Conservation (phyloP, 495 filamentous ascomycete genomes). For the Neurospora cerealis region DNA sequence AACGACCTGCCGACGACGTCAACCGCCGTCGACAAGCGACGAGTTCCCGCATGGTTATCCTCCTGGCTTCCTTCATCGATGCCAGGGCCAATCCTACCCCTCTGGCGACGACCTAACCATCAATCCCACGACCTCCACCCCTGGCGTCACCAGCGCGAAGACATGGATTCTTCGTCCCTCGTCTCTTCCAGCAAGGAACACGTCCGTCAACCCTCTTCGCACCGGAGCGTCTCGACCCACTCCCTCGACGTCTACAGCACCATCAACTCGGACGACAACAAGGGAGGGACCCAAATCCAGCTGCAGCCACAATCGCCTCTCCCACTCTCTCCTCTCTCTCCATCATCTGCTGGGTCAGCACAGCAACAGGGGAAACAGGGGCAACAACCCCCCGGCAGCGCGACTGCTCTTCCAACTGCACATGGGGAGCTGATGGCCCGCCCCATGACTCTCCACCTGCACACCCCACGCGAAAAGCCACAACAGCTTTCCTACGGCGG, state of each 20-base stretch:
- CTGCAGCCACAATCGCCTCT: neutral
- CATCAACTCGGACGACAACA: neutral
- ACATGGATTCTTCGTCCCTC: neutral
- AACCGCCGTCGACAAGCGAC: conserved; percentile 11
- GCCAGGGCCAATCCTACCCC: neutral
- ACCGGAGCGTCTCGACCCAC: conserved; percentile 7
- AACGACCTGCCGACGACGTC: conserved; percentile 25
- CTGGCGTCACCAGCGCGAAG: neutral
- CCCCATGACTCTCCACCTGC: neutral
- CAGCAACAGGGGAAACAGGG: neutral
- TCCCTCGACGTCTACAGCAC: conserved; percentile 1
- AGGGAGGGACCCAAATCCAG: neutral
- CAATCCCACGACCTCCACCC: neutral
- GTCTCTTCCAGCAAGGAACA: conserved; percentile 9
- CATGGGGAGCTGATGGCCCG: neutral
- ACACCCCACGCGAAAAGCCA: conserved; percentile 18
- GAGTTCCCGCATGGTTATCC: neutral
- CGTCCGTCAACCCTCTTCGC: conserved; percentile 6
- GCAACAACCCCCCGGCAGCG: neutral
- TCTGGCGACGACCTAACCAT: conserved; percentile 4
- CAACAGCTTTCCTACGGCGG: conserved; percentile 19
- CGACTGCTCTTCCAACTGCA: conserved; percentile 1
- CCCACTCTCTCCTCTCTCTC: neutral
- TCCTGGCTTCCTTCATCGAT: neutral
- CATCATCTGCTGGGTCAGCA: neutral